A percentile compares a stretch with the other conserved stretches of the same genome.
phyloP scores from a whole-genome alignment of 345 rosid species.

The Lumnitzera littorea region DNA sequence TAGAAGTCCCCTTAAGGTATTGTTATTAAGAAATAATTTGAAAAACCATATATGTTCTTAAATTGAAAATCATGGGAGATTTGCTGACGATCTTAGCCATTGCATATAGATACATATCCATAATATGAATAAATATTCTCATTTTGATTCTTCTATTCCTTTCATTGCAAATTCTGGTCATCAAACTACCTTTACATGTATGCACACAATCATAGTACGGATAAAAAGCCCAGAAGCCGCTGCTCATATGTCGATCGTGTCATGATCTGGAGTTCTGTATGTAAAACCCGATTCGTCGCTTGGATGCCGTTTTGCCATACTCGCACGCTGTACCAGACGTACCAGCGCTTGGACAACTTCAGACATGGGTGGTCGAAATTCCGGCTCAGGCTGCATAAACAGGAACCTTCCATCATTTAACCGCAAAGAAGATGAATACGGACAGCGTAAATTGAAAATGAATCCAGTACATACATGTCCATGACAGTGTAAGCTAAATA shows the following conservation, averaged over 20 bases:
- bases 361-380: slow-evolving; percentile 90
- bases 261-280: slow-evolving; percentile 67
- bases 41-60: too few species aligned
- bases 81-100: too few species aligned
- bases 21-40: too few species aligned
- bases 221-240: slow-evolving; percentile 13
- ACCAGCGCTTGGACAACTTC: slow-evolving; percentile 87
- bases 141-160: neutral
- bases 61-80: too few species aligned
- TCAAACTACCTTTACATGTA: slow-evolving; percentile 6
- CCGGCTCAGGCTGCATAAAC: slow-evolving; percentile 64
- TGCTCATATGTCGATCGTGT: slow-evolving; percentile 42
- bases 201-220: slow-evolving; percentile 6
- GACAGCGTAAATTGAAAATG: too few species aligned
- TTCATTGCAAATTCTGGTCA: neutral
- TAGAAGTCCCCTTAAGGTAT: too few species aligned
- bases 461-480: too few species aligned
- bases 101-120: too few species aligned
- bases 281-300: slow-evolving; percentile 73
- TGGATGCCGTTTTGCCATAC: slow-evolving; percentile 61
- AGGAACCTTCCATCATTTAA: neutral
- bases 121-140: neutral
- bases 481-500: too few species aligned
- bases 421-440: too few species aligned
- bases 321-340: slow-evolving; percentile 74